phyloP scores from a whole-genome alignment of 306 rosid species.

The Lathyrus tuberosus region DNA sequence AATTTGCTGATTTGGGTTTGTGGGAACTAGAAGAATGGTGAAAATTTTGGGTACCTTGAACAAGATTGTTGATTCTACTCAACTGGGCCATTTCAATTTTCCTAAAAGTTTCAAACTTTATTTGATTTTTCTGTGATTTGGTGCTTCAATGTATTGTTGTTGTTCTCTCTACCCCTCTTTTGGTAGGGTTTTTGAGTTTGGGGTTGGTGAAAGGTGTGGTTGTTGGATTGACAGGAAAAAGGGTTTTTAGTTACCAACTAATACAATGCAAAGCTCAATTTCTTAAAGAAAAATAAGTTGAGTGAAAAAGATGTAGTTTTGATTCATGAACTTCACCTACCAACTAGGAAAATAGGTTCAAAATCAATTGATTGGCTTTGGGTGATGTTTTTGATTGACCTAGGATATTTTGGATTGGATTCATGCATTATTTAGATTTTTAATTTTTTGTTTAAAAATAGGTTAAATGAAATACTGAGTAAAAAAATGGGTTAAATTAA shows the following conservation, averaged over 20 bases:
- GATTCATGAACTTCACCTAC: slow-evolving; percentile 36
- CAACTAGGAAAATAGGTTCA: neutral
- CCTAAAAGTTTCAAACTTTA: slow-evolving; percentile 33
- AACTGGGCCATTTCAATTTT: slow-evolving; percentile 64
- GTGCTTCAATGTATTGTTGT: slow-evolving; percentile 1
- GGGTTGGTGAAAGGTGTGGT: slow-evolving; percentile 52
- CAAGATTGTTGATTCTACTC: slow-evolving; percentile 68
- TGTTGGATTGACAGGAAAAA: slow-evolving; percentile 43
- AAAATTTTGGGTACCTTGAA: slow-evolving; percentile 56
- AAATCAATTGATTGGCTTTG: neutral
- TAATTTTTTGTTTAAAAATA: too few relatives aligned
- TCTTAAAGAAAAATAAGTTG: slow-evolving; percentile 27
- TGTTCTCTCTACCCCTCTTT: neutral
- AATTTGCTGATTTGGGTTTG: slow-evolving; percentile 59
- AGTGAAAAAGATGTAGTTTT: slow-evolving; percentile 29
- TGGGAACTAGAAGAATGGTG: slow-evolving; percentile 49
- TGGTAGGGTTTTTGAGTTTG: slow-evolving; percentile 9
- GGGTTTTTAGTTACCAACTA: slow-evolving; percentile 40
- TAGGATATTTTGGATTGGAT: neutral
- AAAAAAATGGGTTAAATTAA: too few relatives aligned
- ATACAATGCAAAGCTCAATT: slow-evolving; percentile 8
- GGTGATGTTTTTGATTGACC: neutral
- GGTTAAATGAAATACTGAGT: too few relatives aligned
- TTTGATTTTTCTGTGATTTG: neutral
- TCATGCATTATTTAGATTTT: too few relatives aligned